Base-by-base conservation (phyloP, 2,329 filamentous ascomycete species). In the Phialemoniopsis sp. region DNA sequence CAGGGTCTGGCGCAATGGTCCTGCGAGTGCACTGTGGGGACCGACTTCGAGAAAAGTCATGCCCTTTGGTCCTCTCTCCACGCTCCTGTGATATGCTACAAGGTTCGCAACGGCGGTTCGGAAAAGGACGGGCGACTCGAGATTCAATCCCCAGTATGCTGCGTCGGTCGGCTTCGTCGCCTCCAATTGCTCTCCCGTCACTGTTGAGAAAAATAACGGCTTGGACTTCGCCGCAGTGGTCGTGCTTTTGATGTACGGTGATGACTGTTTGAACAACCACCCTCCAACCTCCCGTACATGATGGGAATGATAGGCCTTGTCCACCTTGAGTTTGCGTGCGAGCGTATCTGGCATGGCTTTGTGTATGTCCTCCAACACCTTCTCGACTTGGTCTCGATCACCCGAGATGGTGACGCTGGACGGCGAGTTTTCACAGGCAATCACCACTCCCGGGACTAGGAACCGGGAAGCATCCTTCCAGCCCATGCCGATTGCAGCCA, bases 261-360 rank as follows among this genome's bases (percentile, higher is more conserved):
- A 26, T 10, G 21, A 26, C 21, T 26, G 6, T 10, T 26, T 10
- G 10, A 26, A 26, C 21, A 26, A 10, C 12, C 54, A 53, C 28
- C 57, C 55, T 2, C 53, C 57, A 13, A 60, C 47, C 15, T 55
- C 51, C 17, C 55, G 48, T 62, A 68, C 67, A 42, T 63, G 63
- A 29, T 54, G 52, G 21, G 64, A 67, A 48, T 72, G 68, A 43
- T 68, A 72, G 1, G 68, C 67, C 3, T 55, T 60, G 37, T 66
- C 62, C 14, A 68, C 63, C 5, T 55, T 57, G 7, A 67, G 55
- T 14, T 57, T 55, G 8, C 66, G 50, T 4, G 54, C 51, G 41
- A 66, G 63, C 47, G 58, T 51, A 26, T 26, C 21, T 10, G 21
- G 21, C 30, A 51, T 54, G 14, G 58, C 43, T 21, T 42, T 41